These are phyloP conservation scores for Priceomyces castillae DNA, from an alignment of 805 yeast species.

Conservation along the genomic window DNA sequence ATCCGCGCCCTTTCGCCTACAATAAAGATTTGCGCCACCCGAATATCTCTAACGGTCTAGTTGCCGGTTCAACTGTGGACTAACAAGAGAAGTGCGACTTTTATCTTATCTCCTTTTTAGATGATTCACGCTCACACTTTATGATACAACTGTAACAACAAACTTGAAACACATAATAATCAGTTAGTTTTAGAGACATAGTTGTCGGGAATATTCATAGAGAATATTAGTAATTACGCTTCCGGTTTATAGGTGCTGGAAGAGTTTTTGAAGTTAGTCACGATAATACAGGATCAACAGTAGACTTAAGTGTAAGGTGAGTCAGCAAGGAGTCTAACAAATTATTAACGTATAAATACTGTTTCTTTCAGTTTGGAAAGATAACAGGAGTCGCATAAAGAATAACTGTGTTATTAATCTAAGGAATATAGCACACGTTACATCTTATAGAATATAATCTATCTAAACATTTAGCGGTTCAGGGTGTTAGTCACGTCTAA, in stretches of 20 bases:
- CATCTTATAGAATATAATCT: background rate
- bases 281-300: background rate
- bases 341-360: background rate
- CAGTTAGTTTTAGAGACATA: background rate
- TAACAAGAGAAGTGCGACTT: conserved; percentile 3
- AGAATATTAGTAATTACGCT: no score
- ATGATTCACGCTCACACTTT: conserved; percentile 4
- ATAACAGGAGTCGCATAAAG: background rate
- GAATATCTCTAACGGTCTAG: background rate
- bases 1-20: no score
- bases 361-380: background rate
- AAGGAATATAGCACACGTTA: background rate
- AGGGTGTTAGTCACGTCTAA: background rate
- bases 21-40: background rate
- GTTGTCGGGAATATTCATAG: no score
- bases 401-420: background rate
- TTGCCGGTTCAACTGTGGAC: background rate
- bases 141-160: conserved; percentile 1
- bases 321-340: background rate
- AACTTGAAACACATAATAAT: background rate
- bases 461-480: background rate
- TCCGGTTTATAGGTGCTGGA: background rate
- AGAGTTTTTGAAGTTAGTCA: background rate
- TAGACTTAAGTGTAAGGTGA: background rate
- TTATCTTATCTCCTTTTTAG: conserved; percentile 4